A percentile compares a stretch with the other conserved stretches of the same genome.
These are phyloP conservation scores for Calycina herbarum DNA, from an alignment of 2,329 filamentous ascomycete species.

Conservation along the genomic window DNA sequence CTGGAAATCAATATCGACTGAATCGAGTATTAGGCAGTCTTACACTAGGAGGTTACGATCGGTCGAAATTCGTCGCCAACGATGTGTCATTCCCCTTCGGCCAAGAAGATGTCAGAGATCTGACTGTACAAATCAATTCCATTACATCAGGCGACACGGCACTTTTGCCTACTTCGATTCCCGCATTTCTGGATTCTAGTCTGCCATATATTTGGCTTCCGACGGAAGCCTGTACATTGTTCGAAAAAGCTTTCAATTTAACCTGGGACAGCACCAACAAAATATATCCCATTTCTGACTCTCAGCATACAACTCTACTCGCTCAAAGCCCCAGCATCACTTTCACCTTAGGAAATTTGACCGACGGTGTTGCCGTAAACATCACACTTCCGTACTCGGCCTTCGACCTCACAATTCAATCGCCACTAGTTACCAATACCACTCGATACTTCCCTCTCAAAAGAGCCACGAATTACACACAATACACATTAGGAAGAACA, in stretches of 20 bases:
- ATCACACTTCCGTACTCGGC: slow-evolving; percentile 41
- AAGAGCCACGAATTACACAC: slow-evolving; percentile 35
- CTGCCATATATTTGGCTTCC: slow-evolving; percentile 43
- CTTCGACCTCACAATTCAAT: slow-evolving; percentile 40
- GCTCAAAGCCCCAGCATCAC: slow-evolving; percentile 37
- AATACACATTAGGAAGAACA: slow-evolving; percentile 41
- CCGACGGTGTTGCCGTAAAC: slow-evolving; percentile 31
- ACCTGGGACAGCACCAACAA: slow-evolving; percentile 38
- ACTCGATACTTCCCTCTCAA: slow-evolving; percentile 41
- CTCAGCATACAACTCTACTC: slow-evolving; percentile 27
- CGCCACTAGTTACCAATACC: slow-evolving; percentile 32
- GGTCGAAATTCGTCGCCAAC: slow-evolving; percentile 40
- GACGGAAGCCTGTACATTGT: slow-evolving; percentile 35
- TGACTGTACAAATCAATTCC: slow-evolving; percentile 40
- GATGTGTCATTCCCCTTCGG: slow-evolving; percentile 41
- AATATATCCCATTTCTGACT: slow-evolving; percentile 38
- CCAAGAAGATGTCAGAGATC: slow-evolving; percentile 39
- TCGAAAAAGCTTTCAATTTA: slow-evolving; percentile 39
- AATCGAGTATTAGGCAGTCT: slow-evolving; percentile 40
- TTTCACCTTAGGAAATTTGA: slow-evolving; percentile 37
- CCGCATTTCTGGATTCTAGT: slow-evolving; percentile 39
- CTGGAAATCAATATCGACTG: slow-evolving; percentile 41
- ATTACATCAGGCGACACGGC: slow-evolving; percentile 28
- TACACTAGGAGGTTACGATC: slow-evolving; percentile 43
- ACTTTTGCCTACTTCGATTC: slow-evolving; percentile 31